Conservation (phyloP, 73 alveolate genomes). For the Symbiodinium natans region DNA sequence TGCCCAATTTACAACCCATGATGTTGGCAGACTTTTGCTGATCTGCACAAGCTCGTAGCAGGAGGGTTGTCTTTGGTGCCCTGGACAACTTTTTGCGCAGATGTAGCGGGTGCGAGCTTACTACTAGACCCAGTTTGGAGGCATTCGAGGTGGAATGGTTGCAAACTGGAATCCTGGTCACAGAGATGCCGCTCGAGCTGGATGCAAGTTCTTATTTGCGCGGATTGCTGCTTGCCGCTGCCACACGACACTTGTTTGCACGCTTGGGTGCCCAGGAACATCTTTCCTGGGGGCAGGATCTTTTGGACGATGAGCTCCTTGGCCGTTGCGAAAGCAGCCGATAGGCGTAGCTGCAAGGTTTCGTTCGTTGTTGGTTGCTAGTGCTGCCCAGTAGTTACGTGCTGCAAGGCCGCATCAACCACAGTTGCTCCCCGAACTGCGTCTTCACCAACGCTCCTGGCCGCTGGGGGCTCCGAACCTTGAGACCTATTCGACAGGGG, state of each 20-base stretch:
- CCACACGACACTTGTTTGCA: background rate
- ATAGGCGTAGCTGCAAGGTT: background rate
- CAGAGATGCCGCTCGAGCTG: slow-evolving; percentile 33
- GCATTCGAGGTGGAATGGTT: slow-evolving; percentile 21
- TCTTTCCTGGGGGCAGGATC: slow-evolving; percentile 77
- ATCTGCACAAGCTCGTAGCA: too few species aligned
- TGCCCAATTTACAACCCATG: too few species aligned
- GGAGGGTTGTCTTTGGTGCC: too few species aligned
- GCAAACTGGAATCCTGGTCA: slow-evolving; percentile 44
- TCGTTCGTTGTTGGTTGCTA: background rate
- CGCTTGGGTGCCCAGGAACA: background rate
- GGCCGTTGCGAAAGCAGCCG: background rate
- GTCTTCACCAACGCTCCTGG: slow-evolving; percentile 58
- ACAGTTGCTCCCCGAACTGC: slow-evolving; percentile 91
- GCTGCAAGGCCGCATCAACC: slow-evolving; percentile 65
- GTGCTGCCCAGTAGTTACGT: background rate
- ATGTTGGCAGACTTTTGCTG: too few species aligned
- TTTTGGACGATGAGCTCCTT: slow-evolving; percentile 74
- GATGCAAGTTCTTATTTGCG: too few species aligned
- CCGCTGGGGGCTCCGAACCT: slow-evolving; percentile 76
- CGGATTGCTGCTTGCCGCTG: too few species aligned
- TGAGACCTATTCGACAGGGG: slow-evolving; percentile 33
- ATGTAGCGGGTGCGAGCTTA: too few species aligned
- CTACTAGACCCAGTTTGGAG: background rate
- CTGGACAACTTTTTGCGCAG: too few species aligned